These are phyloP conservation scores for Aspergillus pseudoviridinutans DNA, from an alignment of 2,329 filamentous ascomycete genomes.

Conservation along the genomic window DNA sequence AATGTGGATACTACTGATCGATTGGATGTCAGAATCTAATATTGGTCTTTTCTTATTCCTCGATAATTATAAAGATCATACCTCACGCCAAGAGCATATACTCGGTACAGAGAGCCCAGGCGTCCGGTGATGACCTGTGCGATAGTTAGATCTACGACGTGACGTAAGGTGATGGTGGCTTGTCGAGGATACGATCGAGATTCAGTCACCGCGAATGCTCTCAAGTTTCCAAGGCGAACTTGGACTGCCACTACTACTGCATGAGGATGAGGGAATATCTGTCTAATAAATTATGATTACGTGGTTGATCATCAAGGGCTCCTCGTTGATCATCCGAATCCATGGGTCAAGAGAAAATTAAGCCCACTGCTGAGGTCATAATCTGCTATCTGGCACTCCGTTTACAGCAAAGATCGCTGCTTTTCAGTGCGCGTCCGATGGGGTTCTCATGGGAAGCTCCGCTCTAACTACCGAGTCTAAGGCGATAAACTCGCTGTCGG, in stretches of 20 bases:
- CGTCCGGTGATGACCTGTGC: not conserved
- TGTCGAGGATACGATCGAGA: not conserved
- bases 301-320: not conserved
- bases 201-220: not conserved
- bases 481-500: not conserved
- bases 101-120: not conserved
- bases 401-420: not conserved
- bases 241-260: not conserved
- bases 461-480: not conserved
- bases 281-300: not conserved
- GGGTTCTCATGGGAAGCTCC: not conserved
- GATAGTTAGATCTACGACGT: not conserved
- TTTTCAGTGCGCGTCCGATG: not conserved
- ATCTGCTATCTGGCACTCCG: not conserved
- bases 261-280: not conserved
- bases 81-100: not conserved
- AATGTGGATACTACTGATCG: not conserved
- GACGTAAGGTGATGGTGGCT: not conserved
- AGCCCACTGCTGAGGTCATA: not conserved
- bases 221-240: not conserved
- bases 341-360: not conserved
- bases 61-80: not conserved
- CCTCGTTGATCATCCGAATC: not conserved
- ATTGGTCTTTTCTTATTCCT: not conserved
- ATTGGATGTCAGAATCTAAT: not conserved